Evolutionary conservation across 805 yeast species (phyloP).

Genomic region (Starmerella floricola): DNA sequence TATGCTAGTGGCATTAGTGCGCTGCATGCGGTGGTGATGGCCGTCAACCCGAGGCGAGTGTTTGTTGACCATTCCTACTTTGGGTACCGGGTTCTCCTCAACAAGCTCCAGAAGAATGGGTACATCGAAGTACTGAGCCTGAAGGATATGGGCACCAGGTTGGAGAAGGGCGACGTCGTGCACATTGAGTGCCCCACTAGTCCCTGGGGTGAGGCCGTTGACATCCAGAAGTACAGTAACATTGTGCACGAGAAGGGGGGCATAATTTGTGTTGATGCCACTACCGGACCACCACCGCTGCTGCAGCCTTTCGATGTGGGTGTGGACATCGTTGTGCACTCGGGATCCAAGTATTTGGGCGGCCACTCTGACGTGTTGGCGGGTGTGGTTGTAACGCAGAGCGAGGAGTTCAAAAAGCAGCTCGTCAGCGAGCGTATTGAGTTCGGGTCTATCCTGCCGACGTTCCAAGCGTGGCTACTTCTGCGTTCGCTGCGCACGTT

Average conservation of each 20-base stretch:
- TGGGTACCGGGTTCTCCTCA: conserved; percentile 62
- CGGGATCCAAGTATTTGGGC: conserved; percentile 80
- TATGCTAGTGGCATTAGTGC: conserved; percentile 75
- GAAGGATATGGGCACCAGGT: conserved; percentile 33
- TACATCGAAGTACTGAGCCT: conserved; percentile 30
- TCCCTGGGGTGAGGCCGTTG: conserved; percentile 59
- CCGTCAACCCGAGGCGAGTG: conserved; percentile 57
- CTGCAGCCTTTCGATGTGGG: conserved; percentile 70
- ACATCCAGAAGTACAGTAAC: conserved; percentile 48
- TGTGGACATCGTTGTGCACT: conserved; percentile 79
- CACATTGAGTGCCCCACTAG: conserved; percentile 67
- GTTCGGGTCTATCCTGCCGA: conserved; percentile 78
- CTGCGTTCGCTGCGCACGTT: conserved; percentile 84
- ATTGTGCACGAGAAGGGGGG: conserved; percentile 68
- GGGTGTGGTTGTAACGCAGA: conserved; percentile 68
- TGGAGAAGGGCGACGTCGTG: conserved; percentile 56
- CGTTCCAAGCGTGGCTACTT: conserved; percentile 86
- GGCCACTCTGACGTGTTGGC: conserved; percentile 88
- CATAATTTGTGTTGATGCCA: conserved; percentile 60
- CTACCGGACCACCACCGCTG: conserved; percentile 88
- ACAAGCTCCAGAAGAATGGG: conserved; percentile 44
- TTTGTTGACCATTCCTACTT: conserved; percentile 74
- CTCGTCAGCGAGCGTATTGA: conserved; percentile 49
- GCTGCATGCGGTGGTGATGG: conserved; percentile 58
- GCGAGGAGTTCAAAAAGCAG: conserved; percentile 38